Percentiles rank a stretch among this genome's conserved stretches.
These are phyloP conservation scores for Tritrichomonas musculus DNA, from an alignment of 208 protist species.

Conservation along the genomic window DNA sequence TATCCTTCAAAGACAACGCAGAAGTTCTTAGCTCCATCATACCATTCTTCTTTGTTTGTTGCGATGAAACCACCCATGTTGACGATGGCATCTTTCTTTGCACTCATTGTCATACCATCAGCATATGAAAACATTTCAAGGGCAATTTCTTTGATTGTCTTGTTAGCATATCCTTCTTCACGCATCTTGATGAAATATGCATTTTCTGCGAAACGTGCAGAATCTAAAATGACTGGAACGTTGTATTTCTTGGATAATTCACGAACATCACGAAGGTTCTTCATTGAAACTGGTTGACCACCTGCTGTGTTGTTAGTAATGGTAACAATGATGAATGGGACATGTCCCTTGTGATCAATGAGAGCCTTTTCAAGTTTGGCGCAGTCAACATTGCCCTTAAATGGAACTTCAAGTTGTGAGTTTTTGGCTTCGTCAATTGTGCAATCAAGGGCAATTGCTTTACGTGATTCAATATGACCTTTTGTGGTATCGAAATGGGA, in stretches of 20 bases:
- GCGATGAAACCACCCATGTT: constrained; percentile 40
- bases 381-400: constrained; percentile 34
- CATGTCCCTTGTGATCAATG: not conserved
- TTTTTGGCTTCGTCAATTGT: constrained; percentile 25
- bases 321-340: constrained; percentile 33
- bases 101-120: constrained; percentile 37
- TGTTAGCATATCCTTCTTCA: not conserved
- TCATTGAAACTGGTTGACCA: constrained; percentile 37
- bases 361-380: not conserved
- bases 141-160: constrained; percentile 38
- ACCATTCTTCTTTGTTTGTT: not conserved
- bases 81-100: constrained; percentile 37
- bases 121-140: constrained; percentile 8
- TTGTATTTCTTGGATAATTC: not conserved
- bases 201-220: constrained; percentile 37
- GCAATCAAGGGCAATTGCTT: not conserved
- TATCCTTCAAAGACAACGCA: constrained; percentile 27
- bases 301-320: constrained; percentile 38
- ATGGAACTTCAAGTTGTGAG: constrained; percentile 20
- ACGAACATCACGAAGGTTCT: constrained; percentile 25
- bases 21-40: not conserved
- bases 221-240: constrained; percentile 25
- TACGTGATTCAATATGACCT: constrained; percentile 18
- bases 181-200: constrained; percentile 38
- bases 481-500: constrained; percentile 37